Percentiles rank a stretch among this genome's conserved stretches.
These are phyloP conservation scores for Cantharellus cinnabarinus DNA, from an alignment of 768 basidiomycete genomes.

Conservation along the genomic window DNA sequence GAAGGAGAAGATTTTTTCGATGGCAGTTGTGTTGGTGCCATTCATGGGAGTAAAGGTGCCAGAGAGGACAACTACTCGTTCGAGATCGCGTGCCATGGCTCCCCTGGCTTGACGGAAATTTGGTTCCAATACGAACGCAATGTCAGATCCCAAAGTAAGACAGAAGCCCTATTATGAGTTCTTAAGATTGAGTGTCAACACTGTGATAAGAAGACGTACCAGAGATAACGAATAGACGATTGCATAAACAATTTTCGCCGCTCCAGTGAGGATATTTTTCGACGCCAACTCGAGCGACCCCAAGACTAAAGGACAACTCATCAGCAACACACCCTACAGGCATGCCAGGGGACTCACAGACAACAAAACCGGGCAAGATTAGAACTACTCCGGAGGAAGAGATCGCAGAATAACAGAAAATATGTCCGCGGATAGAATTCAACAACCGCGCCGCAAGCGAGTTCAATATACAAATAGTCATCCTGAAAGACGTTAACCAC, in stretches of 20 bases:
- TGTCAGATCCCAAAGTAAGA: constrained; percentile 63
- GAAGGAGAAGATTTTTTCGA: constrained; percentile 14
- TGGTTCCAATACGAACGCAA: constrained; percentile 52
- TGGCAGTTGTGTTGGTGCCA: constrained; percentile 22
- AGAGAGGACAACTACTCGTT: constrained; percentile 30
- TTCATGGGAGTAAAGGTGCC: constrained; percentile 56
- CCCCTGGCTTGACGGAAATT: constrained; percentile 25
- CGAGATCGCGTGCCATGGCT: constrained; percentile 33
- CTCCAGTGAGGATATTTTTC: constrained; percentile 67
- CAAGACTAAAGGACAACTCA: constrained; percentile 30
- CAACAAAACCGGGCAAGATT: constrained; percentile 77
- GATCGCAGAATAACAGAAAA: constrained; percentile 85
- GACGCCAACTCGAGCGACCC: constrained; percentile 70
- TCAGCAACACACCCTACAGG: not conserved
- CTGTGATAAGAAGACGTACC: not conserved
- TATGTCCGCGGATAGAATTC: constrained; percentile 50
- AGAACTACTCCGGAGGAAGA: constrained; percentile 75
- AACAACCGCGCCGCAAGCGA: constrained; percentile 67
- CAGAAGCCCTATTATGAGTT: constrained; percentile 39
- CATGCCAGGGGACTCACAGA: constrained; percentile 30
- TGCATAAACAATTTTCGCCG: constrained; percentile 55
- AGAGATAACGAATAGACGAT: constrained; percentile 70
- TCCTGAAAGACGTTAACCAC: constrained; percentile 25
- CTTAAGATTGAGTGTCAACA: not conserved
- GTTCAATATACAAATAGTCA: constrained; percentile 61